Percentiles rank a stretch among this genome's conserved stretches.
These are phyloP conservation scores for Nicotiana obtusifolia DNA, from an alignment of 257 asterid genomes.

Conservation along the genomic window DNA sequence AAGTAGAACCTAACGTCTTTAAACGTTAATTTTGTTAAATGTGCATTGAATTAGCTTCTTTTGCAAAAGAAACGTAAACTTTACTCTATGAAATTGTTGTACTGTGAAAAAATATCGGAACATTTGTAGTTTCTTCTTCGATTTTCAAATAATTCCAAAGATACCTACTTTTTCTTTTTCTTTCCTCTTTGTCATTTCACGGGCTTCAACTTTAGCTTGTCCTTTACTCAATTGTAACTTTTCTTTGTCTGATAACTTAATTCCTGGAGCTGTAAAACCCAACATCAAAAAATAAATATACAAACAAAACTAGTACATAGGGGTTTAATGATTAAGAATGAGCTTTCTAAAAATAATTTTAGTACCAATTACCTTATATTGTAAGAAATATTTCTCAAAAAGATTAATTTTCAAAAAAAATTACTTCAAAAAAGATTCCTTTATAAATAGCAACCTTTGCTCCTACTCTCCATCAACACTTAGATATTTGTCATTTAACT, in stretches of 20 bases:
- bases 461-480: too few species aligned
- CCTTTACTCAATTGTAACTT: constrained; percentile 4
- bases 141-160: not conserved
- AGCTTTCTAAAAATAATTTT: too few species aligned
- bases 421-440: too few species aligned
- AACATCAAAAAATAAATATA: not conserved
- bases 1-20: not conserved
- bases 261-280: not conserved
- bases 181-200: not conserved
- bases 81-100: not conserved
- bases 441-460: too few species aligned
- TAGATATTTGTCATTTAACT: too few species aligned
- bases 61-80: not conserved
- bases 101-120: not conserved
- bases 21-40: not conserved
- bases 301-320: not conserved
- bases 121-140: not conserved
- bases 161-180: not conserved
- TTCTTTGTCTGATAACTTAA: not conserved
- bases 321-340: too few species aligned
- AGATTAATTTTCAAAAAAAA: too few species aligned
- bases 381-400: too few species aligned
- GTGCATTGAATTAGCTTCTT: not conserved
- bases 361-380: too few species aligned
- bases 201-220: not conserved